phyloP scores from a whole-genome alignment of 768 basidiomycete species.

The Pulveroboletus frians region DNA sequence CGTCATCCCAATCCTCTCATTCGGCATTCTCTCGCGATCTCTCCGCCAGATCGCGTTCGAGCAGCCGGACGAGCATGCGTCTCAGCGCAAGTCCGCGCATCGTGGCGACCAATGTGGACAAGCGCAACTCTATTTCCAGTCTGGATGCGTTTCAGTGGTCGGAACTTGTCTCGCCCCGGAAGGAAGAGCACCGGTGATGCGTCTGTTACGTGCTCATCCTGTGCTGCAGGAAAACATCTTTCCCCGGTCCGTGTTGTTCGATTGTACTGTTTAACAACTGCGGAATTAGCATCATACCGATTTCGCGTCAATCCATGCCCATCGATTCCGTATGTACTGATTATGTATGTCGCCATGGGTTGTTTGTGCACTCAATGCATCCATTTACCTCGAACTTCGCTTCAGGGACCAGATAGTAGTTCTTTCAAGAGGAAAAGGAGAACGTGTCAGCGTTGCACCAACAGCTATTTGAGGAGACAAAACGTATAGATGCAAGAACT shows the following conservation, averaged over 20 bases:
- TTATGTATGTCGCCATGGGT: background rate
- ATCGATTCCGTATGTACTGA: constrained; percentile 5
- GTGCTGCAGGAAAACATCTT: background rate
- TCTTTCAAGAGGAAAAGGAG: background rate
- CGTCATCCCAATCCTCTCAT: constrained; percentile 53
- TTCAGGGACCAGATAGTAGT: too few relatives aligned
- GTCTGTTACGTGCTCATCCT: background rate
- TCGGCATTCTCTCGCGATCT: constrained; percentile 37
- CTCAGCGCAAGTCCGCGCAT: constrained; percentile 31
- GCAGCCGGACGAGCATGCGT: constrained; percentile 37
- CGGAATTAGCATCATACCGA: background rate
- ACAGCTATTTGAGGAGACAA: constrained; percentile 2
- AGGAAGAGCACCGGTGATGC: constrained; percentile 22
- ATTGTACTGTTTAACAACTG: constrained; percentile 5
- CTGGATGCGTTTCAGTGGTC: constrained; percentile 32
- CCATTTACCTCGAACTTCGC: background rate
- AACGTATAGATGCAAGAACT: constrained; percentile 17
- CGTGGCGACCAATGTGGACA: constrained; percentile 26
- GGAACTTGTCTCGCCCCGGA: constrained; percentile 28
- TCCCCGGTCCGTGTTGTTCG: background rate
- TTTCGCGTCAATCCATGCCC: background rate
- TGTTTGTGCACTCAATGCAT: constrained; percentile 5
- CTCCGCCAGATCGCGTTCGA: constrained; percentile 36
- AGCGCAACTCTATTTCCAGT: constrained; percentile 29
- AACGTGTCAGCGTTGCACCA: background rate